Evolutionary conservation across 2,329 filamentous ascomycete genomes (phyloP).

Genomic region (Neonectria neomacrospora): DNA sequence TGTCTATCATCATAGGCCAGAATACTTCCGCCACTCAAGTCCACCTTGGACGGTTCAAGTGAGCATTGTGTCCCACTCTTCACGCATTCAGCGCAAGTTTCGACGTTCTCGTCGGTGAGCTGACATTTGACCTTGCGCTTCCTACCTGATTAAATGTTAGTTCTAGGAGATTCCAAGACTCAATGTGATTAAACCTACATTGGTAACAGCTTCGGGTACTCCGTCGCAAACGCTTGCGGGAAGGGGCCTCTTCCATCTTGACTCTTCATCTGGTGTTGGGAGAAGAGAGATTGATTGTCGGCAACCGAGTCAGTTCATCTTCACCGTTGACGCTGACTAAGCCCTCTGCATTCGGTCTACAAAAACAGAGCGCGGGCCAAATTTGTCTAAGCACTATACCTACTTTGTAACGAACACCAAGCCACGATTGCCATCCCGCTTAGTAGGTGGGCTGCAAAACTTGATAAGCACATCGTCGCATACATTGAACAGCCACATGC

Average conservation of each 20-base stretch:
- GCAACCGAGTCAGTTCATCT: too few species aligned
- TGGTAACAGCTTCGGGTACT: slow-evolving; percentile 29
- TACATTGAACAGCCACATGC: too few species aligned
- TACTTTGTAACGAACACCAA: too few species aligned
- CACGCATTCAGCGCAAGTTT: slow-evolving; percentile 27
- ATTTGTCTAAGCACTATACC: background rate
- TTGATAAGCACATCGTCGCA: too few species aligned
- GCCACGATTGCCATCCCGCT: too few species aligned
- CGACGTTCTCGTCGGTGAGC: slow-evolving; percentile 27
- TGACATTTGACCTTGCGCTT: slow-evolving; percentile 35
- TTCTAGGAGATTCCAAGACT: too few species aligned
- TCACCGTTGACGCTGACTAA: background rate
- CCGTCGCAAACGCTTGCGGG: slow-evolving; percentile 28
- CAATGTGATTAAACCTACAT: slow-evolving; percentile 2
- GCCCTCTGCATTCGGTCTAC: background rate
- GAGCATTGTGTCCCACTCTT: slow-evolving; percentile 27
- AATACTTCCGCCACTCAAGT: background rate
- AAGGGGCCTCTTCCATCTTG: slow-evolving; percentile 19
- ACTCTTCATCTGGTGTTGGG: too few species aligned
- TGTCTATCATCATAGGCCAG: background rate
- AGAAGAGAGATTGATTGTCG: too few species aligned
- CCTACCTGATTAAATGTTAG: slow-evolving; percentile 21
- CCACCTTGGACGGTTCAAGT: slow-evolving; percentile 13
- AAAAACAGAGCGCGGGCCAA: background rate
- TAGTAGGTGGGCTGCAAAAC: too few species aligned